phyloP scores from a whole-genome alignment of 2,329 filamentous ascomycete species.

The Xylariales sp. region DNA sequence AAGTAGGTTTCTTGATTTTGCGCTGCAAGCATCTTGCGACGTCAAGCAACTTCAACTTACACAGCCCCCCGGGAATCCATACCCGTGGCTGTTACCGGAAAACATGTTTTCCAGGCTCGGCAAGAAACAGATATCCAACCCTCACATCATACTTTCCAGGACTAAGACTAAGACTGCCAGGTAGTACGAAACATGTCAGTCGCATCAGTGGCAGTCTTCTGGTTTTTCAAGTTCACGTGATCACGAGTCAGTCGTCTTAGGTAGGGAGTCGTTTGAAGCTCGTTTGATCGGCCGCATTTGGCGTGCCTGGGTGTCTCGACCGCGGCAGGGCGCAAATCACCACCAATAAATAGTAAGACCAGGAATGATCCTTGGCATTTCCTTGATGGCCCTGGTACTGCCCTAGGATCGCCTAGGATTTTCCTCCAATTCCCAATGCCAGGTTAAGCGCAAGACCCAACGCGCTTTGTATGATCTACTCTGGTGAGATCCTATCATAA shows the following conservation, averaged over 20 bases:
- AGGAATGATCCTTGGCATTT: conserved; percentile 2
- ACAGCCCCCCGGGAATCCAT: conserved; percentile 2
- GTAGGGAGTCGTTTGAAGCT: conserved; percentile 30
- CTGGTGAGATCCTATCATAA: conserved; percentile 40
- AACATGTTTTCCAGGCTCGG: conserved; percentile 7
- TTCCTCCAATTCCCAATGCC: conserved; percentile 33
- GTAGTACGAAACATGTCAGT: not conserved
- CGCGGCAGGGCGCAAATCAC: conserved; percentile 10
- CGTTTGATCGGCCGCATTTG: conserved; percentile 39
- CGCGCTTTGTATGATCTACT: conserved; percentile 43
- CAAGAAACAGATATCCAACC: conserved; percentile 15
- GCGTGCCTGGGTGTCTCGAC: conserved; percentile 30
- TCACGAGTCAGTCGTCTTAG: not conserved
- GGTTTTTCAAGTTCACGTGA: conserved; percentile 21
- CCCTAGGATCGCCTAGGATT: conserved; percentile 17
- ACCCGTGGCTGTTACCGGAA: conserved; percentile 34
- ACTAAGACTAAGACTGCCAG: not conserved
- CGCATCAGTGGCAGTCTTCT: not conserved
- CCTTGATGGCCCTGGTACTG: not conserved
- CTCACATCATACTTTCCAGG: not conserved
- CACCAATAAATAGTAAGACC: conserved; percentile 22
- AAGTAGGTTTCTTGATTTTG: conserved; percentile 3
- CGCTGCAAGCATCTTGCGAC: conserved; percentile 3
- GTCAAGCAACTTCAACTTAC: not conserved
- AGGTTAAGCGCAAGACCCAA: conserved; percentile 39